These are phyloP conservation scores for Ceratocystis variospora DNA, from an alignment of 2,329 filamentous ascomycete species.

Conservation along the genomic window DNA sequence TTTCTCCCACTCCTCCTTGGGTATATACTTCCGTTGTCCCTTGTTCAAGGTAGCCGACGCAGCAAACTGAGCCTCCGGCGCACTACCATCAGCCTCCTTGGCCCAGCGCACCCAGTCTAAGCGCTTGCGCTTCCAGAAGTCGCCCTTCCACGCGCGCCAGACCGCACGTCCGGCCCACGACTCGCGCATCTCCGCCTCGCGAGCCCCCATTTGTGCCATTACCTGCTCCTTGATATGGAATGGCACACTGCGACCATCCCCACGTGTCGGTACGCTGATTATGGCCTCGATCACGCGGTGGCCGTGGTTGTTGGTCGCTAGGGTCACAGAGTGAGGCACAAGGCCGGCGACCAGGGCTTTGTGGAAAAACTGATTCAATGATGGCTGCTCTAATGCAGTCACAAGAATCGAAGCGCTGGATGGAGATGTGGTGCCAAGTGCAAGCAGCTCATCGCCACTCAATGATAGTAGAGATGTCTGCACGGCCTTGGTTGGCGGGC, in stretches of 20 bases:
- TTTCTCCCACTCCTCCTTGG: conserved; percentile 17
- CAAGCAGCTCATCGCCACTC: conserved; percentile 40
- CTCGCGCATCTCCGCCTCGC: conserved; percentile 38
- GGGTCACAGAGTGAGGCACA: conserved; percentile 31
- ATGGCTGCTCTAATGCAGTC: conserved; percentile 36
- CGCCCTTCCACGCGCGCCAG: conserved; percentile 45
- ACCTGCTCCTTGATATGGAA: conserved; percentile 45
- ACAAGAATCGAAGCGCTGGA: conserved; percentile 37
- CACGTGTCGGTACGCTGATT: conserved; percentile 36
- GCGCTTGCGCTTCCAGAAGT: conserved; percentile 40
- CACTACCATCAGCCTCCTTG: conserved; percentile 29
- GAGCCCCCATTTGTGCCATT: conserved; percentile 35
- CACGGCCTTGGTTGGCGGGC: conserved; percentile 53
- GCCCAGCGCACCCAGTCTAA: conserved; percentile 45
- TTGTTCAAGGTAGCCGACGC: conserved; percentile 11
- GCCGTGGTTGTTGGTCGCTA: conserved; percentile 38
- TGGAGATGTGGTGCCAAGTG: conserved; percentile 46
- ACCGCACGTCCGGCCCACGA: conserved; percentile 42
- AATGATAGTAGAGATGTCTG: conserved; percentile 57
- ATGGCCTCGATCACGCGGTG: conserved; percentile 40
- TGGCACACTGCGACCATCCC: conserved; percentile 34
- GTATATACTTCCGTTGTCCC: conserved; percentile 14
- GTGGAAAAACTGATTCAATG: conserved; percentile 40
- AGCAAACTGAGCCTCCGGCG: conserved; percentile 14
- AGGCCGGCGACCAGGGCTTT: conserved; percentile 39